Evolutionary conservation across 2,329 filamentous ascomycete species (phyloP), one percentile per base, ranked within the genome.

Genomic region (Fusarium palustre): DNA sequence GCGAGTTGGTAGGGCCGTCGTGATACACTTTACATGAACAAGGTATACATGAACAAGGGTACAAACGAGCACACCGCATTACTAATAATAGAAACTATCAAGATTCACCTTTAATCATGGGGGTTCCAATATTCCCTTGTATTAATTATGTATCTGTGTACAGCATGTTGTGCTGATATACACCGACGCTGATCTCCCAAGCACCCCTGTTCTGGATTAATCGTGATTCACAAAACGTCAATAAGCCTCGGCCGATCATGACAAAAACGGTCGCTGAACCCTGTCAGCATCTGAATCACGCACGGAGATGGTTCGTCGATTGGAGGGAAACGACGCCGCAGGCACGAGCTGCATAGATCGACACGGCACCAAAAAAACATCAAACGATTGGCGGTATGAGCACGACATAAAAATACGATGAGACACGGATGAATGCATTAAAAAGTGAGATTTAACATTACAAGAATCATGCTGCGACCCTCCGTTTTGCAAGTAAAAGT

Each of bases 281-380:
- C 43, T 64, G 60, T 38, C 59, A 25, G 18, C 24, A 63, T 57
- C 49, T 64, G 58, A 63, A 52, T 47, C 53, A 64, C 59, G 62
- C 62, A 52, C 46, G 30, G 61, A 41, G 16, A 52, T 52, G 59
- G 61, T 64, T 64, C 60, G 59, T 59, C 60, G 50, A 64, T 64
- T 46, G 48, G 43, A 62, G 30, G 59, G 58, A 56, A 45, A 36
- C 57, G 60, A 45, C 50, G 60, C 39, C 58, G 39, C 60, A 64
- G 58, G 60, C 49, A 64, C 60, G 30, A 43, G 50, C 53, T 65
- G 53, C 62, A 65, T 65, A 33, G 62, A 65, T 65, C 62, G 53
- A 53, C 62, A 58, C 49, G 31, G n/a, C 49, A 49, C 60, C 61
- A 61, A 61, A 34, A 60, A 34, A 18, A 34, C 33, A 34, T 15